Base-by-base conservation (phyloP, 2,329 filamentous ascomycete genomes). In the Cercospora sp. region DNA sequence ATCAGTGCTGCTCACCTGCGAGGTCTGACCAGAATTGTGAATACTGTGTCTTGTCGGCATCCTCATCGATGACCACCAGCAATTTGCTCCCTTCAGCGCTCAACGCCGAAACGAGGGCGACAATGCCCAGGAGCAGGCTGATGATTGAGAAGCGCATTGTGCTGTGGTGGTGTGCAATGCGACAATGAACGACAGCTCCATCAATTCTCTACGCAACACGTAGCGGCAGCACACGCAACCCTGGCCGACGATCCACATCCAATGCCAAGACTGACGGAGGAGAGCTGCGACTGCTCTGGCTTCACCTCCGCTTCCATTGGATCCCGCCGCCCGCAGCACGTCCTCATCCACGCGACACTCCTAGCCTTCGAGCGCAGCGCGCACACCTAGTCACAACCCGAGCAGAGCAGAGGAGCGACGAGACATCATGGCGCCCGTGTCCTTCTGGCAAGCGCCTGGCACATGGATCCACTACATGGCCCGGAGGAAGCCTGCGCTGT, bases 401-500 rank as follows among this genome's bases (percentile, higher is more conserved):
- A 31, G 9, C 7, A 5, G 45, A 60, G 36, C n/a, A n/a, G 55
- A 28, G 30, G 23, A 53, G 60, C 8, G 33, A 18, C 16, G 70
- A 78, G 78, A 83, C 79, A 83, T 72, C 71, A 93, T 93, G 90
- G 86, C 87, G 71, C 85, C 86, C 65, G 90, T 93, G 75, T 85
- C 86, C 76, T 97, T 99, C 90, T 97, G 91, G 89, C 86, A 88
- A 73, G 86, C 87, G 68, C 95, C 95, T 72, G 77, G 96, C 79
- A 89, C 89, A 76, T 98, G 97, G 88, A 82, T 91, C 77, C 90
- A 90, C 82, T 98, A 94, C 93, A 89, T 93, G 63, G 87, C 91
- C 61, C 90, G 93, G 82, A 90, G 95, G 81, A 91, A 91, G 80
- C 95, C 95, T 62, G 93, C 93, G 68, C 91, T 93, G 83, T 97